These are phyloP conservation scores for Sutorius eximius DNA, from an alignment of 1,284 basidiomycete species.

Conservation along the genomic window DNA sequence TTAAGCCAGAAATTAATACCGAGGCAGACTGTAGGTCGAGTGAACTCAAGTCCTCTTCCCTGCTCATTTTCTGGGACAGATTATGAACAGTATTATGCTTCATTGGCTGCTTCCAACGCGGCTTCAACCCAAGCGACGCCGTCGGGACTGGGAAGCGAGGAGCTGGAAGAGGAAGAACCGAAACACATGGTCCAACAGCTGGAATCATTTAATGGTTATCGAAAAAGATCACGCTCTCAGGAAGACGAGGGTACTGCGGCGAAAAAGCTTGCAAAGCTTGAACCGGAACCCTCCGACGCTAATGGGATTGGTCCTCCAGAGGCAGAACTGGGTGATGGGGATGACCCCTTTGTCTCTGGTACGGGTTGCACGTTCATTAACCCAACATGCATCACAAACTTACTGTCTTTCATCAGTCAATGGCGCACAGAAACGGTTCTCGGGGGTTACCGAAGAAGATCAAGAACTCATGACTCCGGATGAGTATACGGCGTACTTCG, in stretches of 20 bases:
- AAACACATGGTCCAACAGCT: conserved; percentile 65
- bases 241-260: conserved; percentile 52
- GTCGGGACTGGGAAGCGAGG: conserved; percentile 48
- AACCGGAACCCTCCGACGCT: conserved; percentile 18
- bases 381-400: not conserved
- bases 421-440: conserved; percentile 65
- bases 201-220: conserved; percentile 64
- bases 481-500: conserved; percentile 78
- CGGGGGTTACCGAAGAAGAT: conserved; percentile 77
- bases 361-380: conserved; percentile 26
- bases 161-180: conserved; percentile 61
- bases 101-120: conserved; percentile 61
- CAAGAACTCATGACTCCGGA: conserved; percentile 83
- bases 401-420: conserved; percentile 49
- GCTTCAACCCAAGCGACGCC: conserved; percentile 61
- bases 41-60: not conserved
- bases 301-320: conserved; percentile 1
- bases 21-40: conserved; percentile 61
- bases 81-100: conserved; percentile 78
- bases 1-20: conserved; percentile 56
- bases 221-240: conserved; percentile 66
- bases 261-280: conserved; percentile 49
- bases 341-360: conserved; percentile 65
- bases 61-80: conserved; percentile 41
- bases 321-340: not conserved